A percentile compares a stretch with the other conserved stretches of the same genome.
These are phyloP conservation scores for Xylariaceae sp. DNA, from an alignment of 2,329 filamentous ascomycete genomes.

Conservation along the genomic window DNA sequence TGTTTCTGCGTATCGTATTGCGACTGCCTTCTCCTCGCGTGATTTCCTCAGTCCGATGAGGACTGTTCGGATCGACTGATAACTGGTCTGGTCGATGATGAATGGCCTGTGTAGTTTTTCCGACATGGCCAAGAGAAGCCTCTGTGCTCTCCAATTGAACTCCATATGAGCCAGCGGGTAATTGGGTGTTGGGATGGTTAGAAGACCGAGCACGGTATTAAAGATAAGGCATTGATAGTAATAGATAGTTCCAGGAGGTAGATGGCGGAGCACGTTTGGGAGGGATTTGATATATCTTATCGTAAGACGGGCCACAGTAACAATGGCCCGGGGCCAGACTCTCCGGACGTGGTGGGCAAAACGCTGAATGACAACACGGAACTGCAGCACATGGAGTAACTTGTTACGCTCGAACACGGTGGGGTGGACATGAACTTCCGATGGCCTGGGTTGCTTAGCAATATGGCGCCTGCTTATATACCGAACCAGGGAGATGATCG, in stretches of 20 bases:
- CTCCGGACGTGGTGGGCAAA: constrained; percentile 24
- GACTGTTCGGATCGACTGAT: constrained; percentile 49
- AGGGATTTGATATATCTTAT: constrained; percentile 29
- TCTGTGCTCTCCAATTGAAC: constrained; percentile 55
- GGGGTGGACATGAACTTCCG: not conserved
- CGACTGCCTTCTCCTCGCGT: constrained; percentile 43
- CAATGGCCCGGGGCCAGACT: constrained; percentile 28
- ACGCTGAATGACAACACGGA: constrained; percentile 25
- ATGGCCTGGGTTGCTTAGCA: not conserved
- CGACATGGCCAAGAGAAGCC: constrained; percentile 47
- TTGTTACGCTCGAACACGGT: not conserved
- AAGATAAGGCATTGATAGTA: constrained; percentile 34
- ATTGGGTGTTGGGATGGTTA: constrained; percentile 34
- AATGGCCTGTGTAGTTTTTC: constrained; percentile 43
- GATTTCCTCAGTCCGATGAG: constrained; percentile 50
- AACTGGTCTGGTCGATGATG: constrained; percentile 46
- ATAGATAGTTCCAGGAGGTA: constrained; percentile 19
- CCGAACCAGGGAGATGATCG: constrained; percentile 31
- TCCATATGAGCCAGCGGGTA: constrained; percentile 35
- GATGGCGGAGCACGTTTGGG: constrained; percentile 14
- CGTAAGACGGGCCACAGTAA: constrained; percentile 29
- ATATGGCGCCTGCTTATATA: constrained; percentile 28
- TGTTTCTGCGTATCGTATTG: constrained; percentile 42
- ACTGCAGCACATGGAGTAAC: constrained; percentile 20
- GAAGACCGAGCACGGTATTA: constrained; percentile 36